These are phyloP conservation scores for Wickerhamiella domercqiae DNA, from an alignment of 805 yeast genomes.

Conservation along the genomic window DNA sequence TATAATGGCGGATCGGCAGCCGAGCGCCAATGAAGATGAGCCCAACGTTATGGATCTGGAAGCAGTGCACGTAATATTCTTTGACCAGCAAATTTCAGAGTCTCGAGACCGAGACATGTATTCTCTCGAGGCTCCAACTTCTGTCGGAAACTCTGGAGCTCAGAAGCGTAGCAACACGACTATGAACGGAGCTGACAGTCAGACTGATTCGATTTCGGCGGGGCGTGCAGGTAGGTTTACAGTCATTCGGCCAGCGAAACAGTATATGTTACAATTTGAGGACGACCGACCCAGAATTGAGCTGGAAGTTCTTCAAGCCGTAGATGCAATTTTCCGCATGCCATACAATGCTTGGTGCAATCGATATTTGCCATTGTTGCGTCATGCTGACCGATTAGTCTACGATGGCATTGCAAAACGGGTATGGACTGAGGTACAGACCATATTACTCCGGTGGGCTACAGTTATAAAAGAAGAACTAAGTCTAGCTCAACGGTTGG, in stretches of 20 bases:
- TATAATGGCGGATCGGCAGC: too few relatives aligned
- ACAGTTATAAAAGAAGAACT: neutral
- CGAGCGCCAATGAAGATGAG: too few relatives aligned
- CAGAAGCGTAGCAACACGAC: neutral
- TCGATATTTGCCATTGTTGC: neutral
- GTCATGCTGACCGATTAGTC: neutral
- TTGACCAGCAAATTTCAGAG: too few relatives aligned
- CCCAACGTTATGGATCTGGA: too few relatives aligned
- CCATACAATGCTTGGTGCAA: neutral
- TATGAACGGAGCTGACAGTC: neutral
- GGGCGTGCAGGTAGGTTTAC: neutral
- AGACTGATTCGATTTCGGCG: too few relatives aligned
- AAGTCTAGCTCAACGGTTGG: too few relatives aligned
- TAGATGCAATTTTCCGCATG: neutral
- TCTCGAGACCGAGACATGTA: neutral
- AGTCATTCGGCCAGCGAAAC: neutral
- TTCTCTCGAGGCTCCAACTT: neutral
- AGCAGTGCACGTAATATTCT: too few relatives aligned
- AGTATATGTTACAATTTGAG: neutral
- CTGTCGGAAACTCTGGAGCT: neutral
- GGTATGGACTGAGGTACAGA: neutral
- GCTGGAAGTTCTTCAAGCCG: neutral
- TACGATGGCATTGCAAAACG: neutral
- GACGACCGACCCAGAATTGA: neutral
- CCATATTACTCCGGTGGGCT: neutral